Conservation (phyloP, 768 basidiomycete genomes). For the Hericium erinaceus region DNA sequence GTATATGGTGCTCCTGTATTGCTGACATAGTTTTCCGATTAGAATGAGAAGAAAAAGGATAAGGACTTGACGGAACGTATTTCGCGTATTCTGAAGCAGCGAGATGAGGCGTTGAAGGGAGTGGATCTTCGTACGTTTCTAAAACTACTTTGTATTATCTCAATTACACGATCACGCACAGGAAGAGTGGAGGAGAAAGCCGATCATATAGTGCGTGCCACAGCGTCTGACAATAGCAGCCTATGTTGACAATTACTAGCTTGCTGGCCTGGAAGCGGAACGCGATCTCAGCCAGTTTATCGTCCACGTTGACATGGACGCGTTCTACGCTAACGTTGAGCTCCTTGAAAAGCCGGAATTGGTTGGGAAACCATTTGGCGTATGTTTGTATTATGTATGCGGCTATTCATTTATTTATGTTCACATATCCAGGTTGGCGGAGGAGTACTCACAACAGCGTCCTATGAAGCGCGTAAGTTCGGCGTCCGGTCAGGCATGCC, state of each 20-base stretch:
- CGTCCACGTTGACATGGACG: constrained; percentile 95
- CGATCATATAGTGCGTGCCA: constrained; percentile 55
- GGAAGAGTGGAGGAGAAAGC: constrained; percentile 54
- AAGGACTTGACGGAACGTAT: constrained; percentile 76
- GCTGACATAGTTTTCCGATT: constrained; percentile 4
- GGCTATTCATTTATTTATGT: too few relatives aligned
- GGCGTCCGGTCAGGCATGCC: constrained; percentile 95
- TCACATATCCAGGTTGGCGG: constrained; percentile 47
- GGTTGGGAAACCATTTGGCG: constrained; percentile 66
- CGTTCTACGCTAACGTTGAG: constrained; percentile 82
- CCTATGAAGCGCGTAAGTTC: constrained; percentile 85
- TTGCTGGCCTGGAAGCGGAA: constrained; percentile 61
- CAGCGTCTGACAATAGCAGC: not conserved
- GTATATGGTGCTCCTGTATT: not conserved
- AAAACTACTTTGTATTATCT: constrained; percentile 4
- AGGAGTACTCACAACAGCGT: constrained; percentile 82
- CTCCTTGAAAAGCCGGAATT: constrained; percentile 54
- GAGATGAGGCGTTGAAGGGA: constrained; percentile 47
- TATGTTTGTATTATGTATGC: constrained; percentile 21
- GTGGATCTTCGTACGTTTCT: constrained; percentile 44
- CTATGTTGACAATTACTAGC: constrained; percentile 26
- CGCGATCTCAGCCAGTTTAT: constrained; percentile 78
- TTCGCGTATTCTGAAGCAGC: constrained; percentile 51
- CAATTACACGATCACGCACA: constrained; percentile 16
- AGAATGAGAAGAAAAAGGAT: constrained; percentile 90